Base-by-base conservation (phyloP, 2,329 filamentous ascomycete genomes). In the Dactylella cylindrospora region DNA sequence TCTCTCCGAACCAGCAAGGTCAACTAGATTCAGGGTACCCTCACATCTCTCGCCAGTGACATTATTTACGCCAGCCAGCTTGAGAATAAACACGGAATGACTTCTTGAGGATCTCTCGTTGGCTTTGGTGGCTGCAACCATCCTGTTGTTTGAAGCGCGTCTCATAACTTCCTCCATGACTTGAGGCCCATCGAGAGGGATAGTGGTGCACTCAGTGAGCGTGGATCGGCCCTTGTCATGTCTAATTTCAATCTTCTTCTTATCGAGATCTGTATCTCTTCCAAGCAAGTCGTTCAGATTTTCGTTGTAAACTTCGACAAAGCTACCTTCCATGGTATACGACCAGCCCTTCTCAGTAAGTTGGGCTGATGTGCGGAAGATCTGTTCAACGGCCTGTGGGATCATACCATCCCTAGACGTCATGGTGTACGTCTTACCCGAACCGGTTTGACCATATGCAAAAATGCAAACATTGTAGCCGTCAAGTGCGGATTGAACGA, bases 401-500 rank as follows among this genome's bases (percentile, higher is more conserved):
- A 98, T 98, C 85, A 98, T 96, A 67, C 93, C 93, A 68, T 96
- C 88, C 1, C 77, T 74, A 0, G 85, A 86, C 7, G 88, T 94
- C 93, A 98, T 98, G 3, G 93, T 97, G 71, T 85, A 88, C 0
- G 93, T 98, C 78, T 98, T 98, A 61, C 93, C 93, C 13, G 90
- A 93, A 2, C 93, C 93, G 0, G 93, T 98, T 73, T 98, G 93
- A 35, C 93, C 93, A 71, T 98, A 98, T 71, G 90, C 96, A 75
- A 98, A 95, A 65, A 98, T 97, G 74, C 91, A 97, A 45, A 98
- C 93, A 68, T 97, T 98, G 76, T 95, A 98, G 1, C 93, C 93
- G 70, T 98, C 93, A 31, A 98, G 79, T 0, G 94, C 93, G 68
- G 88, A 95, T 74, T 98, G 93, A 1, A 98, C 90, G 26, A 98